Base-by-base conservation (phyloP, 805 yeast genomes). In the Candida berthetii region DNA sequence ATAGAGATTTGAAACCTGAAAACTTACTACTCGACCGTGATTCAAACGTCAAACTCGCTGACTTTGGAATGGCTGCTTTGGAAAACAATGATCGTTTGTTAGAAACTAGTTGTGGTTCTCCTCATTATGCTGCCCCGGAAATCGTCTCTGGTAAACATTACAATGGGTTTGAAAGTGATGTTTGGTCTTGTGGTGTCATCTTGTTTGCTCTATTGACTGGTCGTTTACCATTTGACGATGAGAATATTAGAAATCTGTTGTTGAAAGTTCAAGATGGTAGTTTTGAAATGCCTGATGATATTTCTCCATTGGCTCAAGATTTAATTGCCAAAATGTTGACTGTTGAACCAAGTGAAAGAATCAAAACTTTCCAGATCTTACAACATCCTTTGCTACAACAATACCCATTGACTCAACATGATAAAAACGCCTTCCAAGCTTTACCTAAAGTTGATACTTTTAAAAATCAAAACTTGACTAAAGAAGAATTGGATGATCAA, bases 121-220 rank as follows among this genome's bases (percentile, higher is more conserved):
- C 95, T 16, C 95, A 85, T 65, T 85, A 85, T 60, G 93, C 93
- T 7, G 85, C 95, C 3, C 95, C 95, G 0, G 95, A 85, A 62
- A 85, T 85, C 47, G 91, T 85, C 16, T 73, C 80, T 53, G 91
- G 93, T 15, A 74, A 76, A 53, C 76, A 78, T 42, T 85, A 85
- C 54, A 89, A 85, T 60, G 95, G 95, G 16, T 81, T 85, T 25
- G 89, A 90, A 29, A 80, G 89, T 45, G 95, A 85, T 64, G 83
- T 85, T 33, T 85, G 95, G 95, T 83, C 91, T 6, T 85, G 93
- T 65, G 95, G 95, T 56, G 85, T 85, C 35, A 84, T 85, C 36
- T 65, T 85, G 38, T 85, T 82, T 64, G 93, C 93, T 5, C 63
- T 85, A 37, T 62, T 85, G 43, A 83, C 91, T 2, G 95, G 95